Percentiles rank a stretch among this genome's conserved stretches.
Evolutionary conservation across 1,284 basidiomycete genomes (phyloP).

Genomic region (Limonomyces culmigenus): DNA sequence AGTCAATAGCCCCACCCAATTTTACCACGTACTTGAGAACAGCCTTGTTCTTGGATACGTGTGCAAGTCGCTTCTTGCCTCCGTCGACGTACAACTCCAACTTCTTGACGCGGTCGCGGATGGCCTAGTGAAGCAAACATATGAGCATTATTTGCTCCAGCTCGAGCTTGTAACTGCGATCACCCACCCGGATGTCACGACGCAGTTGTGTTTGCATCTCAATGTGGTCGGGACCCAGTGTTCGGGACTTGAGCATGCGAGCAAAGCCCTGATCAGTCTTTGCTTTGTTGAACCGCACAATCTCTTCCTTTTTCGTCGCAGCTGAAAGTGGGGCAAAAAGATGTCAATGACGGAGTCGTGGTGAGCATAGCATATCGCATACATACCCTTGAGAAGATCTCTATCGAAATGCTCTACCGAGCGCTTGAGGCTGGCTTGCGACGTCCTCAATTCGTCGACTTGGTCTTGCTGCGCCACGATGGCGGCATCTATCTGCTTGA

Average conservation of each 20-base stretch:
- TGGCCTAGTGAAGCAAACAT: slow-evolving; percentile 22
- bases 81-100: slow-evolving; percentile 57
- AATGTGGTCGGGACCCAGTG: slow-evolving; percentile 78
- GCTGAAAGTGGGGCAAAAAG: slow-evolving; percentile 35
- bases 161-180: background rate
- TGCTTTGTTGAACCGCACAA: slow-evolving; percentile 57
- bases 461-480: too few species aligned
- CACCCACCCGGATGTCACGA: slow-evolving; percentile 44
- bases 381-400: slow-evolving; percentile 47
- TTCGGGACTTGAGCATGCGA: slow-evolving; percentile 62
- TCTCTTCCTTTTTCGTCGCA: slow-evolving; percentile 58
- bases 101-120: slow-evolving; percentile 58
- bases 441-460: too few species aligned
- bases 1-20: too few species aligned
- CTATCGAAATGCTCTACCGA: too few species aligned
- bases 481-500: too few species aligned
- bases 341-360: too few species aligned
- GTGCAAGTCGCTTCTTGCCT: slow-evolving; percentile 52
- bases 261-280: slow-evolving; percentile 64
- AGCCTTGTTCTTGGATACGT: slow-evolving; percentile 49
- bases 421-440: too few species aligned
- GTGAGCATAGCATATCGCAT: too few species aligned
- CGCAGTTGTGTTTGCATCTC: slow-evolving; percentile 69
- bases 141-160: slow-evolving; percentile 1
- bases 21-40: too few species aligned